Evolutionary conservation across 495 filamentous ascomycete species (phyloP).

Genomic region (Podospora appendiculata): DNA sequence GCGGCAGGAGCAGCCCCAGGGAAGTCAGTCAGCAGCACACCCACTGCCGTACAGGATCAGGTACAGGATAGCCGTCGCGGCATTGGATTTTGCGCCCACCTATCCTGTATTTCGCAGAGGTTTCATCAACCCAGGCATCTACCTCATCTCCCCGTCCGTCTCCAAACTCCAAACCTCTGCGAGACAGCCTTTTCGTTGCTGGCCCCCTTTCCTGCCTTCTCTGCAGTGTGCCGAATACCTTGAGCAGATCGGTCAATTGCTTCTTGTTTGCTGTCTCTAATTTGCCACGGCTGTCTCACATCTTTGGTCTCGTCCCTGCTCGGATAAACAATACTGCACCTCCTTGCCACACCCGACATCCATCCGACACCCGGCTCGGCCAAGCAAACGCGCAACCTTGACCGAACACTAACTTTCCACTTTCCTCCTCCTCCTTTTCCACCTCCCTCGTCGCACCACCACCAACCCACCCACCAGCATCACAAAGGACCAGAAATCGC

Average conservation of each 20-base stretch:
- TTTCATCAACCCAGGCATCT: conserved; percentile 18
- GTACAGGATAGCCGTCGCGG: too few species aligned
- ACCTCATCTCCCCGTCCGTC: conserved; percentile 13
- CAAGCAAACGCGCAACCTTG: not conserved
- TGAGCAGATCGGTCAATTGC: not conserved
- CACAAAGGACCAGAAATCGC: not conserved
- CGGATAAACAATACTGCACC: not conserved
- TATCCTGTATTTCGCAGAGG: conserved; percentile 4
- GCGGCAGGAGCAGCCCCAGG: too few species aligned
- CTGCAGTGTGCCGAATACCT: not conserved
- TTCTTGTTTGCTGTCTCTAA: conserved; percentile 2
- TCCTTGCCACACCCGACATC: not conserved
- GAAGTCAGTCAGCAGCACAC: too few species aligned
- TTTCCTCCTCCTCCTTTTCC: not conserved
- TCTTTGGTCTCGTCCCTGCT: not conserved
- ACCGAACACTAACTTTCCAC: not conserved
- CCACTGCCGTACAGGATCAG: too few species aligned
- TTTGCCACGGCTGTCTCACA: conserved; percentile 3
- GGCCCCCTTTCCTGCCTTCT: conserved; percentile 4
- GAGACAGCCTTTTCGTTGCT: conserved; percentile 17
- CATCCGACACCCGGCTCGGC: not conserved
- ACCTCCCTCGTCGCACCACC: not conserved
- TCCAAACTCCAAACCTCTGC: conserved; percentile 16
- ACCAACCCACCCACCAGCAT: not conserved
- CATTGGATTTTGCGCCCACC: too few species aligned